Conservation (phyloP, 148 eudicot species). For the Fagopyrum esculentum region DNA sequence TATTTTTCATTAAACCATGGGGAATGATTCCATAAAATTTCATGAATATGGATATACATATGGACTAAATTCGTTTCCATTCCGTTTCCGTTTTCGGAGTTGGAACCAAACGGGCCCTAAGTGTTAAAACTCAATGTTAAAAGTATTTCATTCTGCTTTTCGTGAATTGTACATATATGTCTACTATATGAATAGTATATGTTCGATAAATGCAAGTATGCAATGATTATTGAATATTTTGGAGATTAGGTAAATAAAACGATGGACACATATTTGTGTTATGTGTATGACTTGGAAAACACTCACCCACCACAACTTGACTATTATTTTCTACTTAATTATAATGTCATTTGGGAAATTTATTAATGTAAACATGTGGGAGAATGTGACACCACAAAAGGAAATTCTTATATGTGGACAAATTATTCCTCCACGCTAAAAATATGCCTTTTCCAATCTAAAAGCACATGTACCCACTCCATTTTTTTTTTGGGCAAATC, state of each 20-base stretch:
- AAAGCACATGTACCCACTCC: background rate
- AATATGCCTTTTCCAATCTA: background rate
- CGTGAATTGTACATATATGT: too few species aligned
- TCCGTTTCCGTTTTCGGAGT: too few species aligned
- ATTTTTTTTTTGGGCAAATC: background rate
- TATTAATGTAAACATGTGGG: background rate
- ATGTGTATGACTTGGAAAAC: background rate
- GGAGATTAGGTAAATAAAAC: background rate
- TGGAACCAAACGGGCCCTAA: too few species aligned
- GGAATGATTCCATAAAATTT: too few species aligned
- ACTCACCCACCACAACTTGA: background rate
- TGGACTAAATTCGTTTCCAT: too few species aligned
- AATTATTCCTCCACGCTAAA: background rate
- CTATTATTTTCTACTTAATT: background rate
- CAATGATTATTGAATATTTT: background rate
- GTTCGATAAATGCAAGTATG: background rate
- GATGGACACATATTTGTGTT: background rate
- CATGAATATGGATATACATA: too few species aligned
- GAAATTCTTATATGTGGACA: background rate
- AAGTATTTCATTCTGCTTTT: too few species aligned
- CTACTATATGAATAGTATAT: too few species aligned
- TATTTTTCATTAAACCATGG: too few species aligned
- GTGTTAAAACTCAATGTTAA: too few species aligned
- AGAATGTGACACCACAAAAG: slow-evolving; percentile 3
- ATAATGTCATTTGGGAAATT: background rate